Conservation (phyloP, 371 early-diverging fungal genomes). For the Mucor piriformis region DNA sequence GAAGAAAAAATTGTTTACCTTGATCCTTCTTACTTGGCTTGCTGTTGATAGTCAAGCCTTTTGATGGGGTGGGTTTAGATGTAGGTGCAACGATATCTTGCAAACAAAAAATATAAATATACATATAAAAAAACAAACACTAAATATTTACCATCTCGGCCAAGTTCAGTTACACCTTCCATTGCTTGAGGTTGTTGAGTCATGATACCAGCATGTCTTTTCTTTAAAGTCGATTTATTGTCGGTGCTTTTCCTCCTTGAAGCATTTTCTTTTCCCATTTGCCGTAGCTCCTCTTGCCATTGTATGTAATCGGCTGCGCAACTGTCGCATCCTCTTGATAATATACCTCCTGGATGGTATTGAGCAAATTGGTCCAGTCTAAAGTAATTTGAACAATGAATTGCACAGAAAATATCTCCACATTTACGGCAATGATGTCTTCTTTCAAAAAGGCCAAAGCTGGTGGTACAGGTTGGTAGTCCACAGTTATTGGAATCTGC, state of each 20-base stretch:
- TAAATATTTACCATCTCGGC: conserved; percentile 48
- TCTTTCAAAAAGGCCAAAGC: conserved; percentile 54
- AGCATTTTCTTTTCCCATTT: conserved; percentile 1
- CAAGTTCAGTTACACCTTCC: conserved; percentile 54
- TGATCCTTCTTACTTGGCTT: conserved; percentile 23
- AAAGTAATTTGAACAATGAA: conserved; percentile 53
- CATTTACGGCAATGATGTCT: conserved; percentile 57
- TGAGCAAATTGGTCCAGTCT: conserved; percentile 45
- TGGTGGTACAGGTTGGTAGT: conserved; percentile 28
- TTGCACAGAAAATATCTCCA: conserved; percentile 53
- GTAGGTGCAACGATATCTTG: conserved; percentile 43
- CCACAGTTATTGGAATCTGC: conserved; percentile 37
- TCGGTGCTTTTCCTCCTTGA: conserved; percentile 6
- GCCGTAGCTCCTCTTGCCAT: conserved; percentile 35
- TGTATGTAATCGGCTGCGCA: conserved; percentile 41
- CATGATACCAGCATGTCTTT: conserved; percentile 46
- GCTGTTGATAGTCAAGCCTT: conserved; percentile 29
- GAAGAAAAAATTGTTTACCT: conserved; percentile 7
- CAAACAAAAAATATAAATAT: background rate
- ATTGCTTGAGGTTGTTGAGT: conserved; percentile 53
- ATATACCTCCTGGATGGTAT: conserved; percentile 40
- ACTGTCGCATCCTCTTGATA: conserved; percentile 47
- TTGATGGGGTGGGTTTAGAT: conserved; percentile 16
- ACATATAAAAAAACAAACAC: background rate
- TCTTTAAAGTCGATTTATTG: conserved; percentile 13